phyloP scores from a whole-genome alignment of 495 filamentous ascomycete species.

The Tuber calosporum region DNA sequence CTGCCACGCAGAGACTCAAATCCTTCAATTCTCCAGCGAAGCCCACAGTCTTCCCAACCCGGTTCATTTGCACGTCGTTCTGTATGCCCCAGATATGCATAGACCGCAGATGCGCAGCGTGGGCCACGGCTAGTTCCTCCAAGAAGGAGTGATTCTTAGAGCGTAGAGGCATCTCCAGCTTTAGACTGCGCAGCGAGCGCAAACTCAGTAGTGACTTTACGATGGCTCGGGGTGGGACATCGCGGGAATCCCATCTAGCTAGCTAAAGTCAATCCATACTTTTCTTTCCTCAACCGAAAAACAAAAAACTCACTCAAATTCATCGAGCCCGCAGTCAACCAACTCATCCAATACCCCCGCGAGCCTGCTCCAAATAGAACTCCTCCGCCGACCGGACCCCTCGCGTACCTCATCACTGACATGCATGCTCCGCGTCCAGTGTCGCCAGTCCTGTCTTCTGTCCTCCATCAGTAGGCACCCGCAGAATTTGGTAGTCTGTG shows the following conservation, averaged over 20 bases:
- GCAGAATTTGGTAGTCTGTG: neutral
- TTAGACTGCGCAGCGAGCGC: neutral
- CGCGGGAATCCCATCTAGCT: slow-evolving; percentile 3
- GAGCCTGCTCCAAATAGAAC: neutral
- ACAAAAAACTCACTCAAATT: neutral
- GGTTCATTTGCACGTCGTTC: neutral
- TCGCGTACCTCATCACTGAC: neutral
- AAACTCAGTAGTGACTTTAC: neutral
- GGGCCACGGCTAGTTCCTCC: neutral
- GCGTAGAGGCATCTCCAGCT: neutral
- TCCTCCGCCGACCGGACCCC: neutral
- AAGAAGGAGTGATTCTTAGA: neutral
- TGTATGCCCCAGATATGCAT: slow-evolving; percentile 5
- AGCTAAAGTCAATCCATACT: neutral
- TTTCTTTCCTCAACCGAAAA: neutral
- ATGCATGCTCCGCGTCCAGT: neutral
- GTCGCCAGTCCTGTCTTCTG: neutral
- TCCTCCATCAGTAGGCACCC: slow-evolving; percentile 6
- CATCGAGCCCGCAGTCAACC: neutral
- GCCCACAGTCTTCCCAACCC: slow-evolving; percentile 5
- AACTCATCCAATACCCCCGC: slow-evolving; percentile 1
- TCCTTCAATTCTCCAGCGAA: neutral
- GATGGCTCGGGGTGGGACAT: neutral
- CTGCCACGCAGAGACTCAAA: neutral
- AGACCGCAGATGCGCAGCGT: neutral